Evolutionary conservation across 306 rosid genomes (phyloP).

Genomic region (Casuarina equisetifolia): DNA sequence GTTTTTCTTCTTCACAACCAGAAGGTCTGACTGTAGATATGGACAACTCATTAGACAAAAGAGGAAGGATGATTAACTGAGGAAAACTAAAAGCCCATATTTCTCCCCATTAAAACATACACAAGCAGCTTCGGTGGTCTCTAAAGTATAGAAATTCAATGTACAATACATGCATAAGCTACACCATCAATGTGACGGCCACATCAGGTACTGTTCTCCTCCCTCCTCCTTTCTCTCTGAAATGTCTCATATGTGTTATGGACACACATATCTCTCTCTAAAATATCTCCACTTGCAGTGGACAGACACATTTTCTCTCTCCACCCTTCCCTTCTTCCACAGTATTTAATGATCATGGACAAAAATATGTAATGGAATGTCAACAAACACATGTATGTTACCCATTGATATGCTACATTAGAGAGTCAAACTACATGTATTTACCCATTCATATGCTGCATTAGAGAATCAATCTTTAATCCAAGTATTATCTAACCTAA

Average conservation of each 20-base stretch:
- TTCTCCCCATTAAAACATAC: not conserved
- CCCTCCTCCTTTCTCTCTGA: not conserved
- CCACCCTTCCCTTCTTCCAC: no score
- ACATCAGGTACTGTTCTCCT: not conserved
- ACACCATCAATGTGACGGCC: no score
- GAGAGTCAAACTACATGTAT: no score
- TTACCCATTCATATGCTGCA: not conserved
- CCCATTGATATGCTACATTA: not conserved
- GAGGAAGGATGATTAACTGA: not conserved
- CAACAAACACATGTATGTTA: not conserved
- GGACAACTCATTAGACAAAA: slow-evolving; percentile 22
- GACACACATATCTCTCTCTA: not conserved
- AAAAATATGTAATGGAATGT: no score
- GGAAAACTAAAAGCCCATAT: slow-evolving; percentile 2
- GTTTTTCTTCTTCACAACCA: slow-evolving; percentile 85
- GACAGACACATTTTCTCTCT: no score
- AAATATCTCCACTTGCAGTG: no score
- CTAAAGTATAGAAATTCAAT: no score
- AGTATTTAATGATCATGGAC: no score
- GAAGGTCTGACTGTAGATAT: slow-evolving; percentile 78
- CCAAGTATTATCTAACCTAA: not conserved
- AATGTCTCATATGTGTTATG: not conserved
- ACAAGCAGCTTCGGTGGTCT: not conserved
- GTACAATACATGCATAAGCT: no score
- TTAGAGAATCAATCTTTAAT: slow-evolving; percentile 2